Percentiles rank a stretch among this genome's conserved stretches.
Conservation (phyloP, 257 asterid species). For the Nicotiana benthamiana region DNA sequence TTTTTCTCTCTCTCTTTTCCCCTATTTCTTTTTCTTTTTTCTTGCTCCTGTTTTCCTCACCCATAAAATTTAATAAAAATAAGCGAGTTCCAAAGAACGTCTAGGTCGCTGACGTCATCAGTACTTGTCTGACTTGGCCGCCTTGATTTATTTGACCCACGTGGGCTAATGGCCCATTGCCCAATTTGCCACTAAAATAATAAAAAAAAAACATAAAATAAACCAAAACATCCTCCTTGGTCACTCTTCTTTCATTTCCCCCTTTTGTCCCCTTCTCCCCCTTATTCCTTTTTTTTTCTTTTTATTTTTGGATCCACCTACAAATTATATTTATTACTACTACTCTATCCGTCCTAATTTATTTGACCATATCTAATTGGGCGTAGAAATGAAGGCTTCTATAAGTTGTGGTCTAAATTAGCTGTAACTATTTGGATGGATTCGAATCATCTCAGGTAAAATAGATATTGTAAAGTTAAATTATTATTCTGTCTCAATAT, state of each 20-base stretch:
- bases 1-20: no score
- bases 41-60: background rate
- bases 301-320: background rate
- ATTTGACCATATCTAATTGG: no score
- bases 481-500: no score
- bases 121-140: conserved; percentile 29
- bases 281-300: background rate
- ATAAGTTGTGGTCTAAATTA: no score
- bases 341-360: background rate
- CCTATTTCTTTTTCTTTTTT: no score
- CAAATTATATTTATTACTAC: background rate
- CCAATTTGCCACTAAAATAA: background rate
- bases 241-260: background rate
- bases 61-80: background rate
- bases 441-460: no score
- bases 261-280: conserved; percentile 5
- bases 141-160: conserved; percentile 51
- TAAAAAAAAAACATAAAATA: conserved; percentile 6
- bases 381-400: no score
- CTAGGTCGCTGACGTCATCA: conserved; percentile 22
- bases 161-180: conserved; percentile 23
- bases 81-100: conserved; percentile 5
- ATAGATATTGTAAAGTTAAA: no score
- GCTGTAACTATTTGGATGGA: no score
- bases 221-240: conserved; percentile 20